A percentile compares a stretch with the other conserved stretches of the same genome.
Evolutionary conservation across 2,329 filamentous ascomycete species (phyloP).

Genomic region (Geosmithia flava): DNA sequence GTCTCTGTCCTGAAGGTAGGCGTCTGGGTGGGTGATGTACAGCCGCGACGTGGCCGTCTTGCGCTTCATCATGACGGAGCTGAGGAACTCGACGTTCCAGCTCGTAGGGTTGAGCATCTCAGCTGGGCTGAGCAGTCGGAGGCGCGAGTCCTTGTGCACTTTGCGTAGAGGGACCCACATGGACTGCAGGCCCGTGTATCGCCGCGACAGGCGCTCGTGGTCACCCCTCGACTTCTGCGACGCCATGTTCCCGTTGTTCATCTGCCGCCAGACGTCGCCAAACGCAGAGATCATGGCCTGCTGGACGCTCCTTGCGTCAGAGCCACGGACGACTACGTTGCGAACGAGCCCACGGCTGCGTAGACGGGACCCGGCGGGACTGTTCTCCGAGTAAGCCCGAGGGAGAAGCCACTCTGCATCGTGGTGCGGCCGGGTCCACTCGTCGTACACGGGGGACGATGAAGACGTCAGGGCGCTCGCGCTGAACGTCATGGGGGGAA

Average conservation of each 20-base stretch:
- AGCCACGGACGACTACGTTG: constrained; percentile 45
- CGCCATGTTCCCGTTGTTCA: constrained; percentile 9
- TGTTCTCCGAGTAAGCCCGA: constrained; percentile 52
- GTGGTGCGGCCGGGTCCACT: constrained; percentile 30
- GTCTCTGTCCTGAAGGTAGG: constrained; percentile 54
- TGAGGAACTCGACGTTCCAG: constrained; percentile 62
- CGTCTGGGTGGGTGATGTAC: constrained; percentile 64
- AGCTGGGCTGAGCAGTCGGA: constrained; percentile 56
- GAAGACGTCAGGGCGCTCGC: constrained; percentile 30
- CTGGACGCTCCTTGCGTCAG: constrained; percentile 57
- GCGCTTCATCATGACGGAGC: constrained; percentile 58
- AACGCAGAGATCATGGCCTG: constrained; percentile 52
- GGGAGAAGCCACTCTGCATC: constrained; percentile 53
- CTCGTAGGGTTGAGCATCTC: constrained; percentile 63
- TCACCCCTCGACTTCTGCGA: background rate
- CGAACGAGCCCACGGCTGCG: constrained; percentile 61
- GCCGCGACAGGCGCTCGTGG: background rate
- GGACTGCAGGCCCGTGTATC: constrained; percentile 49
- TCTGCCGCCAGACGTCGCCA: constrained; percentile 37
- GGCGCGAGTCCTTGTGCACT: constrained; percentile 57
- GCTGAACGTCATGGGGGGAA: constrained; percentile 31
- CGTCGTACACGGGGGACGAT: constrained; percentile 28
- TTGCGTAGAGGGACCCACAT: constrained; percentile 68
- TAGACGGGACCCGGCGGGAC: constrained; percentile 57
- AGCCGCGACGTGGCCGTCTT: constrained; percentile 48